A percentile compares a stretch with the other conserved stretches of the same genome.
These are phyloP conservation scores for Lithohypha guttulata DNA, from an alignment of 2,329 filamentous ascomycete species.

Conservation along the genomic window DNA sequence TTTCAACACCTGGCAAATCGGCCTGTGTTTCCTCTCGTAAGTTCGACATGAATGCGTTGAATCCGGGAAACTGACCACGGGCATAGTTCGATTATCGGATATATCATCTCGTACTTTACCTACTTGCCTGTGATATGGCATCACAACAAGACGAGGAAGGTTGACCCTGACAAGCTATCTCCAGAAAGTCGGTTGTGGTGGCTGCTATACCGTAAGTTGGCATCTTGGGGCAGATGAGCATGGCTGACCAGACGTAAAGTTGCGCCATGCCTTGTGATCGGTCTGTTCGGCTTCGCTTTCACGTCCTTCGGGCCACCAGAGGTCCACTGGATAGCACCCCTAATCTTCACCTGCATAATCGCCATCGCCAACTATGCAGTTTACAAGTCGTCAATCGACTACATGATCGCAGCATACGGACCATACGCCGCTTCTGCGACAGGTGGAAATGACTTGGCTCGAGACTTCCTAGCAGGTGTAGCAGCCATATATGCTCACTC, in stretches of 20 bases:
- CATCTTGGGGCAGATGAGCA: too few relatives aligned
- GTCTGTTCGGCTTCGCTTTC: constrained; percentile 52
- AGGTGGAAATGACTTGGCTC: constrained; percentile 55
- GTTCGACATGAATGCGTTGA: too few relatives aligned
- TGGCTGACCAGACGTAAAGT: too few relatives aligned
- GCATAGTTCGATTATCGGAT: constrained; percentile 41
- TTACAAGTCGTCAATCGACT: constrained; percentile 55
- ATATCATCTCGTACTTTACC: constrained; percentile 45
- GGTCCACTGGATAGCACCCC: constrained; percentile 50
- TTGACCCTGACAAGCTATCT: constrained; percentile 40
- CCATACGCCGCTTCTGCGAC: constrained; percentile 56
- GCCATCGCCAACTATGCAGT: constrained; percentile 49
- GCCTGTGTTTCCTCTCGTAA: constrained; percentile 44
- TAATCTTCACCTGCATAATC: constrained; percentile 47
- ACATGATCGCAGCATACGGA: constrained; percentile 56
- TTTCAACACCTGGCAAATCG: constrained; percentile 41
- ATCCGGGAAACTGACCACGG: background rate
- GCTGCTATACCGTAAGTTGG: constrained; percentile 41
- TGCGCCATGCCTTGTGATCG: constrained; percentile 47
- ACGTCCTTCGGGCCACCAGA: constrained; percentile 43
- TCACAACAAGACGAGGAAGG: constrained; percentile 31
- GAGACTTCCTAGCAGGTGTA: constrained; percentile 53
- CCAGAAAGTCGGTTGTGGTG: constrained; percentile 52
- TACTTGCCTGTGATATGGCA: constrained; percentile 45
- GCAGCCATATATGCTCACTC: constrained; percentile 49